A percentile compares a stretch with the other conserved stretches of the same genome.
Evolutionary conservation across 2,329 filamentous ascomycete species (phyloP).

Genomic region (Colletotrichum melonis): DNA sequence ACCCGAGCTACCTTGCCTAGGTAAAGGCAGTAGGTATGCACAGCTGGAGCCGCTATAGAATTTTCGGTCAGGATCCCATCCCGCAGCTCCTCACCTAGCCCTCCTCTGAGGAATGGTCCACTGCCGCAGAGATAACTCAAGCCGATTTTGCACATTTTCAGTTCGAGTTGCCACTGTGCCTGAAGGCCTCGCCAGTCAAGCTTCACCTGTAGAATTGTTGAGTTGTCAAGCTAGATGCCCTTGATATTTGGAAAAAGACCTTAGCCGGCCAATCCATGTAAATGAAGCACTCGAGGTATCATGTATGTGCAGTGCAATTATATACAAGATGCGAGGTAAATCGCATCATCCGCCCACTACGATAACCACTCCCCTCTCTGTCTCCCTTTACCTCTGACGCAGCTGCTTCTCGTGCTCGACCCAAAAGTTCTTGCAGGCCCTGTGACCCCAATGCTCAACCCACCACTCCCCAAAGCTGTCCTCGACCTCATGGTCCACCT

Average conservation of each 20-base stretch:
- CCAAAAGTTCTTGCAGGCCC: conserved; percentile 88
- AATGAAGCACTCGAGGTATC: conserved; percentile 23
- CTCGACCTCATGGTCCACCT: conserved; percentile 80
- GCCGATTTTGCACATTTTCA: neutral
- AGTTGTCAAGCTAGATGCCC: neutral
- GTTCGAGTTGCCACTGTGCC: neutral
- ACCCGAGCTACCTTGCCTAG: no score
- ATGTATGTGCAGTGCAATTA: conserved; percentile 14
- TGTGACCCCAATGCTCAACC: conserved; percentile 88
- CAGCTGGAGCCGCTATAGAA: neutral
- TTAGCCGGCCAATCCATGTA: neutral
- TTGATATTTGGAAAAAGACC: neutral
- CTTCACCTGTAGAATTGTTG: neutral
- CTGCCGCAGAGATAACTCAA: neutral
- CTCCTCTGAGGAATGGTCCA: neutral
- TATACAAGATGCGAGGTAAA: neutral
- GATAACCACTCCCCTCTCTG: neutral
- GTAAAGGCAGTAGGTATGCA: neutral
- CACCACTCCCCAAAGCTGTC: conserved; percentile 98
- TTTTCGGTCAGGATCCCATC: neutral
- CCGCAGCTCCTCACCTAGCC: neutral
- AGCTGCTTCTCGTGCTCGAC: conserved; percentile 77
- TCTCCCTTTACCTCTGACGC: conserved; percentile 68
- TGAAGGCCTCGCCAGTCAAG: conserved; percentile 6
- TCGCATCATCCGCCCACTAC: neutral